Percentiles rank a stretch among this genome's conserved stretches.
Evolutionary conservation across 2,329 filamentous ascomycete genomes (phyloP).

Genomic region (Paecilomyces formosus): DNA sequence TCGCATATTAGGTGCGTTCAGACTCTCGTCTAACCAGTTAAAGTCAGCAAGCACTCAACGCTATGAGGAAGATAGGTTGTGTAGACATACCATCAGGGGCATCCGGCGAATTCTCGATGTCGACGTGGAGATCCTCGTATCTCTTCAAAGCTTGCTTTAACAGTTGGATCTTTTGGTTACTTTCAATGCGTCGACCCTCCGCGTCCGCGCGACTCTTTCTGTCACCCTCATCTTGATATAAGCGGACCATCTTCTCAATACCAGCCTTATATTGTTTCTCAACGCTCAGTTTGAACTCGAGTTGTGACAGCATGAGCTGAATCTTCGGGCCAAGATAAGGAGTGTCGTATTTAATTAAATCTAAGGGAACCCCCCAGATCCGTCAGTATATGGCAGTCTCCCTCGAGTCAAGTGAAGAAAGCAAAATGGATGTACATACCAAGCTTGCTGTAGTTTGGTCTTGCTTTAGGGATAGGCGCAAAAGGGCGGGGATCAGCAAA

Average conservation of each 20-base stretch:
- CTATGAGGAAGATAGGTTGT: background rate
- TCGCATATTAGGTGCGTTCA: conserved; percentile 88
- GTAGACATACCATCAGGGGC: conserved; percentile 64
- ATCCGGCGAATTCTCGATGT: conserved; percentile 70
- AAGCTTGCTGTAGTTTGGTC: conserved; percentile 92
- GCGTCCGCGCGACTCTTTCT: conserved; percentile 92
- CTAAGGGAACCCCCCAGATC: conserved; percentile 40
- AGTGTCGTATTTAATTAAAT: conserved; percentile 97
- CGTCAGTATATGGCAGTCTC: background rate
- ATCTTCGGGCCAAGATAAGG: conserved; percentile 92
- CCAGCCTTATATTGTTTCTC: conserved; percentile 99
- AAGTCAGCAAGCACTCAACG: conserved; percentile 13
- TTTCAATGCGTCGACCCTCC: conserved; percentile 81
- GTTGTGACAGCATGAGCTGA: conserved; percentile 96
- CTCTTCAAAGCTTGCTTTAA: conserved; percentile 91
- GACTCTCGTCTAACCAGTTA: conserved; percentile 70
- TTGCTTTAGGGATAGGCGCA: conserved; percentile 60
- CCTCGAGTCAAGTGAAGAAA: background rate
- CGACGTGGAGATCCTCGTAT: conserved; percentile 95
- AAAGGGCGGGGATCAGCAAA: conserved; percentile 67
- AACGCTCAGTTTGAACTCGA: conserved; percentile 97
- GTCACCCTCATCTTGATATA: conserved; percentile 96
- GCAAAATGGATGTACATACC: conserved; percentile 49
- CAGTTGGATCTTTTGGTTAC: conserved; percentile 94
- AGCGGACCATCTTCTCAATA: conserved; percentile 97